A percentile compares a stretch with the other conserved stretches of the same genome.
Evolutionary conservation across 768 basidiomycete genomes (phyloP).

Genomic region (Rhodotorula kratochvilovae): DNA sequence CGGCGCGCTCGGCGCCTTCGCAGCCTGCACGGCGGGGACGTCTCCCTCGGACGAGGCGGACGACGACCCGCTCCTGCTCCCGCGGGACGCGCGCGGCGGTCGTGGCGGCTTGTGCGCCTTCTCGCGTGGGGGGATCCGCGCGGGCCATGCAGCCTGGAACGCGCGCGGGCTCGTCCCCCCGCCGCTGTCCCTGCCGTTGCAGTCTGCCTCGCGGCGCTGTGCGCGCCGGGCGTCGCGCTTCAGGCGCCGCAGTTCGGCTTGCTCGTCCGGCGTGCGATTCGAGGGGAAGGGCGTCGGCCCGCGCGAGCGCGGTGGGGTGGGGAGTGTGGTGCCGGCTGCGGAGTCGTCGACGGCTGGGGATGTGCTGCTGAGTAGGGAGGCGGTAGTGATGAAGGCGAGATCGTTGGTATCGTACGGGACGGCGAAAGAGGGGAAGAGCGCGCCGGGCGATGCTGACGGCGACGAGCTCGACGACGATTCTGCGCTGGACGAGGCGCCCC

Average conservation of each 20-base stretch:
- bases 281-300: slow-evolving; percentile 12
- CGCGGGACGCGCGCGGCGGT: neutral
- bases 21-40: neutral
- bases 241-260: slow-evolving; percentile 21
- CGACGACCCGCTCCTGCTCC: too few species aligned
- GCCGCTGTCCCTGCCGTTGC: too few species aligned
- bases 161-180: too few species aligned
- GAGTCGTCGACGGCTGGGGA: neutral
- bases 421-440: slow-evolving; percentile 16
- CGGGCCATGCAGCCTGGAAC: neutral
- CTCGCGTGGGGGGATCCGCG: neutral
- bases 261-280: slow-evolving; percentile 21
- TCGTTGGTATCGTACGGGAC: slow-evolving; percentile 2
- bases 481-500: neutral
- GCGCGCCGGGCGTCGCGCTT: slow-evolving; percentile 30
- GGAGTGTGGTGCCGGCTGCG: neutral
- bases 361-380: neutral
- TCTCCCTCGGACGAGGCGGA: neutral
- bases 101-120: neutral
- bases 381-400: neutral
- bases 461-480: neutral
- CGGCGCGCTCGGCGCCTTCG: neutral
- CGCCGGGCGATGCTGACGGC: neutral
- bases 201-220: neutral
- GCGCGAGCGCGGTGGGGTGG: neutral